Evolutionary conservation across 2,329 filamentous ascomycete species (phyloP), one percentile per base, ranked within the genome.

Genomic region (Calonectria hongkongensis): DNA sequence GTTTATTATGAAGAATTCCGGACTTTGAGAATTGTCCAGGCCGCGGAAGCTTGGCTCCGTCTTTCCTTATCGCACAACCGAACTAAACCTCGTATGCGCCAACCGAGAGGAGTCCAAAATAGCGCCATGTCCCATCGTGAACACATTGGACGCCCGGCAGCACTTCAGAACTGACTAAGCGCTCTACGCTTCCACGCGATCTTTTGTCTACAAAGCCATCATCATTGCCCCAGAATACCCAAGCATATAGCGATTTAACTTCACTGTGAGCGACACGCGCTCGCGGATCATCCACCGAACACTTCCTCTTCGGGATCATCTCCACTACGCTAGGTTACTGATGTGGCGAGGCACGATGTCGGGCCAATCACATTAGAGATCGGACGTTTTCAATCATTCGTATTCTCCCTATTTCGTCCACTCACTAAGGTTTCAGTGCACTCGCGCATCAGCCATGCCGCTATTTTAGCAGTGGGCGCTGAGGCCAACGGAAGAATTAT

Each of bases 401-500:
- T 58, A 58, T 58, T 56, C 6, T 27, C 18, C 28, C 30, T 25
- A 12, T 15, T 5, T 36, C 4, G n/a, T 21, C 33, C 39, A 10
- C 36, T 58, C 33, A 41, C 54, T 27, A 58, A 58, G 54, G 54
- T 58, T 58, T 58, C 54, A 41, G 21, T n/a, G 33, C 54, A 7
- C 21, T 13, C 10, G n/a, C n/a, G 33, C 30, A 58, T 21, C 36
- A 39, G 33, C 33, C n/a, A 41, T 41, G 10, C 21, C 12, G 15
- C 33, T 41, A 36, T 5, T 16, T 50, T 51, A 27, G 25, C 21
- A 21, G 33, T 25, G 15, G 54, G 25, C 33, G 36, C 54, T 60
- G 36, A 25, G 54, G 33, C 54, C 54, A 60, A 43, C 54, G 33
- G 54, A 60, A 39, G 54, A 60, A 60, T 60, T 60, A 41, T 60